Base-by-base conservation (phyloP, 257 asterid species). In the Nemophila menziesii region DNA sequence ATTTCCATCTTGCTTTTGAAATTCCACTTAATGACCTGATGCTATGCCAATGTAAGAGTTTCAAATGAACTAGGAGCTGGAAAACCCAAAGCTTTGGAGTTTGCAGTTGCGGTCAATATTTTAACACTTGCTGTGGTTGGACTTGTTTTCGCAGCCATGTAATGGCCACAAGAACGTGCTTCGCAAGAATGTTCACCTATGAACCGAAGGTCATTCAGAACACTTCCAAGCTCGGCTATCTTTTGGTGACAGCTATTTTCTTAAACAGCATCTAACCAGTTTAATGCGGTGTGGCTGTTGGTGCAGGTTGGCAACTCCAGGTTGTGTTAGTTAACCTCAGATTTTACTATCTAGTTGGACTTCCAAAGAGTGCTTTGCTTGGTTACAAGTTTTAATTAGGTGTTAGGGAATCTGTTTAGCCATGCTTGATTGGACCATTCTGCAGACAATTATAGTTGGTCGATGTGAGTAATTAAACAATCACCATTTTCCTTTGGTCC, bases 61-160 rank as follows among this genome's bases (percentile, higher is more conserved):
- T 54, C 75, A 23, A 68, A 63, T 49, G 75, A 68, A 51, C 55
- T 68, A 3, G 75, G 75, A 43, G 70, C 64, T 11, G 67, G 64
- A 46, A 47, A 55, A 20, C 58, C 75, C 21, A 55, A 68, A 22
- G 47, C 50, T 17, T 70, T 67, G 46, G 54, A 58, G 46, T 39
- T 63, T n/a, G 45, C 75, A 5, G 37, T 68, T 8, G 33, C 20
- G 2, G 64, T 63, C 44, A 54, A 58, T 48, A 34, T 51, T 11
- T 40, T 58, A 42, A 68, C 60, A 42, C 47, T 70, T 17, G 43
- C 58, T 20, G 8, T 54, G 23, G 11, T 68, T 11, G 75, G 75
- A 39, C 20, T 29, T 11, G 18, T 63, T 13, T 63, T 68, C 27
- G 38, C 64, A 16, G 59, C 24, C 27, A 22, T 45, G 40, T 67